Evolutionary conservation across 805 yeast species (phyloP).

Genomic region (Scheffersomyces spartinae): DNA sequence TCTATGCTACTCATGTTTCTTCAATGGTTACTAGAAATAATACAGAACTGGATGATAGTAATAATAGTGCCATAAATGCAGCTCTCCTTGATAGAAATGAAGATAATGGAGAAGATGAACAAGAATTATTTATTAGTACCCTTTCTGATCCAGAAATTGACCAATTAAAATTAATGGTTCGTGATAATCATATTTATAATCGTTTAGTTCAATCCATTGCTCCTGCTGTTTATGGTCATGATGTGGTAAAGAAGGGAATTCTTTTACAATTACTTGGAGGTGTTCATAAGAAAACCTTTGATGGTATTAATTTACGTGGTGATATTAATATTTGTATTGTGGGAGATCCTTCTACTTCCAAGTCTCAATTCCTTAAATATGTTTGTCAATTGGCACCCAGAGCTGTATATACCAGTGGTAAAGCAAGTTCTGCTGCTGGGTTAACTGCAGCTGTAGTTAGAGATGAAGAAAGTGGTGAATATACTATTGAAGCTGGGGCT

Average conservation of each 20-base stretch:
- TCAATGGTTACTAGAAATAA: slow-evolving; percentile 35
- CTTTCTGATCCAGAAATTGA: slow-evolving; percentile 72
- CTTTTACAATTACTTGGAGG: slow-evolving; percentile 86
- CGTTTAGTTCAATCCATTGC: slow-evolving; percentile 83
- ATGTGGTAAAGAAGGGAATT: slow-evolving; percentile 84
- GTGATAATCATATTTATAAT: slow-evolving; percentile 73
- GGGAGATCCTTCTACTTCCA: slow-evolving; percentile 97
- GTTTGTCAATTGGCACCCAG: slow-evolving; percentile 87
- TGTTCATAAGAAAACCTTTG: slow-evolving; percentile 86
- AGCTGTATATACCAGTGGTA: slow-evolving; percentile 94
- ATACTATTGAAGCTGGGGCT: slow-evolving; percentile 97
- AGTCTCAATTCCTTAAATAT: slow-evolving; percentile 90
- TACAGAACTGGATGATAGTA: slow-evolving; percentile 9
- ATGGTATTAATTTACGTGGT: slow-evolving; percentile 91
- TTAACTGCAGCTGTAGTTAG: slow-evolving; percentile 95
- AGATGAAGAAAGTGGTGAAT: slow-evolving; percentile 95
- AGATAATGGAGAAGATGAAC: slow-evolving; percentile 53
- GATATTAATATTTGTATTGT: slow-evolving; percentile 94
- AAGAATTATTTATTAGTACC: slow-evolving; percentile 68
- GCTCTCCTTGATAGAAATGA: slow-evolving; percentile 15
- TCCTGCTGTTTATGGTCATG: slow-evolving; percentile 96
- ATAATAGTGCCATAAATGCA: slow-evolving; percentile 9
- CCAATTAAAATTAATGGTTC: slow-evolving; percentile 83
- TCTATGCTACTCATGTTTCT: slow-evolving; percentile 81
- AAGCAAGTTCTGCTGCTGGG: slow-evolving; percentile 98